phyloP scores from a whole-genome alignment of 495 filamentous ascomycete genomes.

The Filosporella fistucella region DNA sequence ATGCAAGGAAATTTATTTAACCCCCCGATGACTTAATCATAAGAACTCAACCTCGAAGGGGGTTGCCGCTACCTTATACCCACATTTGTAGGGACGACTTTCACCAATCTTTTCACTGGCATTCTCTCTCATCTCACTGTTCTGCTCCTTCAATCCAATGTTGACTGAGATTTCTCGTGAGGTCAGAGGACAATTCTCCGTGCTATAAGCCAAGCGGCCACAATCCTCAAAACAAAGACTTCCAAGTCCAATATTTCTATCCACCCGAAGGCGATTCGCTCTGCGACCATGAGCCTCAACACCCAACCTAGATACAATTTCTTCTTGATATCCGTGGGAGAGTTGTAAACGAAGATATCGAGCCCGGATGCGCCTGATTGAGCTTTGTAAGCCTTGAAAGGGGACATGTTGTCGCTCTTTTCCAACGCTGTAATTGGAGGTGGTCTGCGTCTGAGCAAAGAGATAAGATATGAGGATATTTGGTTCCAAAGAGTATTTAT shows the following conservation, averaged over 20 bases:
- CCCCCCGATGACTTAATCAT: too few species aligned
- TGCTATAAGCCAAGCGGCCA: constrained; percentile 14
- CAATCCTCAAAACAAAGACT: constrained; percentile 7
- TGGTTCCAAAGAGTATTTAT: neutral
- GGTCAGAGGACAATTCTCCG: neutral
- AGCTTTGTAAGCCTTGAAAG: neutral
- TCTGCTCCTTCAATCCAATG: too few species aligned
- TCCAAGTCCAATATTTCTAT: constrained; percentile 18
- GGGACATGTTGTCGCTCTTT: neutral
- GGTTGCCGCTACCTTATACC: too few species aligned
- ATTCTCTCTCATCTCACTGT: too few species aligned
- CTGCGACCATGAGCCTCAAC: constrained; percentile 20
- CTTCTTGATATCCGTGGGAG: neutral
- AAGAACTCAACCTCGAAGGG: too few species aligned
- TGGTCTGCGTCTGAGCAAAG: neutral
- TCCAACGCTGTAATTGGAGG: neutral
- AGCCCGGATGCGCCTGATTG: neutral
- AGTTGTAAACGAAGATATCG: constrained; percentile 1
- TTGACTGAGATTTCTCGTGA: too few species aligned
- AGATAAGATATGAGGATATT: constrained; percentile 1
- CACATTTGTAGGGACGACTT: too few species aligned
- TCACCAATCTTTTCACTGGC: too few species aligned
- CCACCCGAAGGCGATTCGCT: constrained; percentile 22
- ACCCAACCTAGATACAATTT: constrained; percentile 16
- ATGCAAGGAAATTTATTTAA: too few species aligned